Base-by-base conservation (phyloP, 306 rosid genomes). In the Citrullus colocynthis region DNA sequence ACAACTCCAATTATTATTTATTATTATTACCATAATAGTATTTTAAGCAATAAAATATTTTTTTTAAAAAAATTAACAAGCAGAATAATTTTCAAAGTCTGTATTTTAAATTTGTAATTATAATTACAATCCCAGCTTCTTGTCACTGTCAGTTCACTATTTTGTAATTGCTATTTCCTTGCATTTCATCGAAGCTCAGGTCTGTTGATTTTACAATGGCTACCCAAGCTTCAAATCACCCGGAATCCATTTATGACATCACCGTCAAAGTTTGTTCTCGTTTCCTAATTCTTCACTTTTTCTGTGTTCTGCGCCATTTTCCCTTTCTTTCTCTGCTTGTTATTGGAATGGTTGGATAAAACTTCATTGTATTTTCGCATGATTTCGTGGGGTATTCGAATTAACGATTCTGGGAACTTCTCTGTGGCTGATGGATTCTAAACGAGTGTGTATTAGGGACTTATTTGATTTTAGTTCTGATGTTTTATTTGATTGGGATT, bases 181-280 rank as follows among this genome's bases (percentile, higher is more conserved):
- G 2, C n/a, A 16, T 69, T 42, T 12, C 37, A 17, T 20, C 15
- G 49, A 7, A 39, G 36, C 34, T 69, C 21, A 15, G 12, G 16
- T 55, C 49, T 36, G 15, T 51, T 70, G 42, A 42, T 24, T 71
- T 0, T 41, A 82, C 24, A 74, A 78, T 84, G 89, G 79, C 82
- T 63, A 79, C 82, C 71, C 85, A 87, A 74, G 18, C 85, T 32
- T 20, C 78, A 28, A 71, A 81, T 24, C 70, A 70, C 78, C 86
- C 83, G 4, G 82, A 78, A 7, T 85, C 91, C 6, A 41, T 89
- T 13, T 85, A 76, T 76, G 85, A 88, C 71, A 80, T 91, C 56
- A 59, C 80, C 54, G 82, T 86, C 79, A 89, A 89, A 85, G 97
- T 89, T 76, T 12, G 78, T 51, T 58, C 52, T 32, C 69, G 16